Evolutionary conservation across 805 yeast genomes (phyloP).

Genomic region (Kluyveromyces dobzhanskii): DNA sequence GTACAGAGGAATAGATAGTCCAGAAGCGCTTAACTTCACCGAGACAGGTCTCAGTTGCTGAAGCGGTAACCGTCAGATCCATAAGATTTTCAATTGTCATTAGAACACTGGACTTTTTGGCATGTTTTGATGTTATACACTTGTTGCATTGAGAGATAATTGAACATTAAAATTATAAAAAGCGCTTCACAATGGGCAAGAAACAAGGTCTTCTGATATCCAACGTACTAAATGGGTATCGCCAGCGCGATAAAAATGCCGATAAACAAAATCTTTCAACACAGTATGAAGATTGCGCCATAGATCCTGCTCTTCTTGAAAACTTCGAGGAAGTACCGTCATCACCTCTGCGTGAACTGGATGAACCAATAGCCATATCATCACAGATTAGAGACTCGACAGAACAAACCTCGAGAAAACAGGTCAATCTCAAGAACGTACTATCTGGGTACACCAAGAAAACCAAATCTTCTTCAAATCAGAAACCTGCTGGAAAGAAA

Average conservation of each 20-base stretch:
- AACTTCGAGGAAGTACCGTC: neutral
- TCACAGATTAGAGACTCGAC: neutral
- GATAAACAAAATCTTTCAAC: neutral
- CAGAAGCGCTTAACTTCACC: too few species aligned
- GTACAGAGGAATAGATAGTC: too few species aligned
- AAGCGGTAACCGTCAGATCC: too few species aligned
- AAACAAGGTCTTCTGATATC: constrained; percentile 10
- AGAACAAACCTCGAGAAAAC: neutral
- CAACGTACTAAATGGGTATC: constrained; percentile 18
- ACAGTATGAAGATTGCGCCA: neutral
- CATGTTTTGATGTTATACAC: neutral
- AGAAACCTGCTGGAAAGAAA: neutral
- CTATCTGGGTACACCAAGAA: constrained; percentile 4
- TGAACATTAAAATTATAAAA: neutral
- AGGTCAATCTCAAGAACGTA: constrained; percentile 1
- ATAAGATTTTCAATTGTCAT: too few species aligned
- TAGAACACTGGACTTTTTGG: neutral
- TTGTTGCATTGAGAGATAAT: too few species aligned
- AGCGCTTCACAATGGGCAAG: constrained; percentile 8
- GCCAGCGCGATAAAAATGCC: constrained; percentile 3
- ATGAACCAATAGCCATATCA: neutral
- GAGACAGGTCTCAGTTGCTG: too few species aligned
- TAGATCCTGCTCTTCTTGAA: constrained; percentile 1
- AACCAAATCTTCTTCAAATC: neutral
- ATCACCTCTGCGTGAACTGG: neutral